Percentiles rank a stretch among this genome's conserved stretches.
Evolutionary conservation across 129 eudicot genomes (phyloP).

Genomic region (Lactuca saligna): DNA sequence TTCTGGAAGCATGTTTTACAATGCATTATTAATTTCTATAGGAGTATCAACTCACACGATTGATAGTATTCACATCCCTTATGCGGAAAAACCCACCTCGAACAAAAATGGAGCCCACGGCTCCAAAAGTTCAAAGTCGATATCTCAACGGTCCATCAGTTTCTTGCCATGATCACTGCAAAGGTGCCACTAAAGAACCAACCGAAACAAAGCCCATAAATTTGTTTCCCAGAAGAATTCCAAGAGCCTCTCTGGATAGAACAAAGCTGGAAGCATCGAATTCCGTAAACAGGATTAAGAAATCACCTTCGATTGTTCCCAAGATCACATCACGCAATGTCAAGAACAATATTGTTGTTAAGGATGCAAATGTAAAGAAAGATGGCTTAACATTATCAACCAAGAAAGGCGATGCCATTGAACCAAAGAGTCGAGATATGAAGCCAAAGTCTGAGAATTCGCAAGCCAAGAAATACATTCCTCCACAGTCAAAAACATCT

Average conservation of each 20-base stretch:
- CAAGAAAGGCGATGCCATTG: slow-evolving; percentile 19
- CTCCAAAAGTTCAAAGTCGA: slow-evolving; percentile 40
- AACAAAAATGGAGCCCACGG: slow-evolving; percentile 23
- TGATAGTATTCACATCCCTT: not conserved
- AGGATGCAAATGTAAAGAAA: slow-evolving; percentile 10
- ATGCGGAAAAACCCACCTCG: slow-evolving; percentile 38
- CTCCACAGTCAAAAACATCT: slow-evolving; percentile 14
- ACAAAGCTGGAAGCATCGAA: slow-evolving; percentile 13
- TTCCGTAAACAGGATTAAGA: slow-evolving; percentile 21
- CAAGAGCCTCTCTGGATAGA: slow-evolving; percentile 19
- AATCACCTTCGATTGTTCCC: slow-evolving; percentile 18
- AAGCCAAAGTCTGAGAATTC: slow-evolving; percentile 29
- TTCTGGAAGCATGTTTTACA: slow-evolving; percentile 8
- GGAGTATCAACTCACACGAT: slow-evolving; percentile 16
- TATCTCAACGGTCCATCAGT: slow-evolving; percentile 49
- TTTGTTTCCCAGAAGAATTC: slow-evolving; percentile 24
- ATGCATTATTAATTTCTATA: slow-evolving; percentile 16
- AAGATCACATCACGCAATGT: slow-evolving; percentile 25
- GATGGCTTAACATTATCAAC: slow-evolving; percentile 9
- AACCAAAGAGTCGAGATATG: slow-evolving; percentile 31
- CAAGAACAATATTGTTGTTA: slow-evolving; percentile 26
- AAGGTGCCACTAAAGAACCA: slow-evolving; percentile 37
- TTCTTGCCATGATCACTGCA: slow-evolving; percentile 86
- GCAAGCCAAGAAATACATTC: slow-evolving; percentile 18
- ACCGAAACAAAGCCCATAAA: slow-evolving; percentile 27